phyloP scores from a whole-genome alignment of 2,329 filamentous ascomycete genomes.

The Teratosphaeria epicoccoides region DNA sequence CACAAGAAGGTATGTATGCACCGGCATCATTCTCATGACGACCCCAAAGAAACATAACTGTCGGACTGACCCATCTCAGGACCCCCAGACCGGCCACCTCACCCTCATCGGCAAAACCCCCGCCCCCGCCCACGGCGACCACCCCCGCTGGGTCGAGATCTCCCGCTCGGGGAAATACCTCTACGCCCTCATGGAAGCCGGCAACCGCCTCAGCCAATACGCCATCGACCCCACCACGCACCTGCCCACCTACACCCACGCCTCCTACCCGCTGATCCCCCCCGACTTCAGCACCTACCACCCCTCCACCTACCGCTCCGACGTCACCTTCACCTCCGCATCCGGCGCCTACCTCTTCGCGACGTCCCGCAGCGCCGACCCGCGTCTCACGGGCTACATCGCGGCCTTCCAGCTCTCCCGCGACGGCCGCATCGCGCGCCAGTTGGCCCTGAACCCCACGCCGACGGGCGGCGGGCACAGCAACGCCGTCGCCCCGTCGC shows the following conservation, averaged over 20 bases:
- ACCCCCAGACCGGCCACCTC: constrained; percentile 48
- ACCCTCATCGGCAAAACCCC: constrained; percentile 61
- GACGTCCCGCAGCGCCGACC: constrained; percentile 67
- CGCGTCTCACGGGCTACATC: constrained; percentile 69
- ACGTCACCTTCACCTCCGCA: constrained; percentile 64
- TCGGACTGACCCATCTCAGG: constrained; percentile 25
- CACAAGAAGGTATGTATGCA: constrained; percentile 51
- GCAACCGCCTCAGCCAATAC: constrained; percentile 74
- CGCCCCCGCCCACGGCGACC: constrained; percentile 60
- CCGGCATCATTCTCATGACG: background rate
- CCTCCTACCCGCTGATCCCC: constrained; percentile 68
- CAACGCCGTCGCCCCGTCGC: constrained; percentile 75
- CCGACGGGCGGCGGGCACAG: constrained; percentile 80
- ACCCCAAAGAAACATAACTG: too few species aligned
- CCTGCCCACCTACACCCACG: constrained; percentile 67
- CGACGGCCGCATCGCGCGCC: constrained; percentile 58
- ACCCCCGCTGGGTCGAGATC: constrained; percentile 81
- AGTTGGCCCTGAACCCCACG: constrained; percentile 73
- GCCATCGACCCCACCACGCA: constrained; percentile 63
- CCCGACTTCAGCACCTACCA: constrained; percentile 48
- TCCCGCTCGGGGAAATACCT: constrained; percentile 68
- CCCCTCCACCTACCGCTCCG: constrained; percentile 66
- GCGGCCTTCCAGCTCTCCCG: constrained; percentile 63
- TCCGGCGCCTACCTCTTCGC: constrained; percentile 71
- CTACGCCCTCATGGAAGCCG: constrained; percentile 83